These are phyloP conservation scores for Mycena capillaripes DNA, from an alignment of 768 basidiomycete genomes.

Conservation along the genomic window DNA sequence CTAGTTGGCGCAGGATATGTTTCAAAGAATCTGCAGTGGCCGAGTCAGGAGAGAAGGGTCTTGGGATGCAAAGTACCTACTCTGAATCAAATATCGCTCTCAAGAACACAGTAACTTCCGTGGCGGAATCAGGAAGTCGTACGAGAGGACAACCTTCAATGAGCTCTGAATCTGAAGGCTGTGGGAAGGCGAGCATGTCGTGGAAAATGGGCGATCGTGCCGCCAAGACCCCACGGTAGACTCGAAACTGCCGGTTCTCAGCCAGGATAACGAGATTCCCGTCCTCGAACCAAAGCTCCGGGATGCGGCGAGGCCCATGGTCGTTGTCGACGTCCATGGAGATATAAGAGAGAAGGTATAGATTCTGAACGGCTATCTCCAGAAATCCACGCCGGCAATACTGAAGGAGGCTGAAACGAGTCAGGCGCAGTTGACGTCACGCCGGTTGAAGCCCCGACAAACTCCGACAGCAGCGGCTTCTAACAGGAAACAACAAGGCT, in stretches of 20 bases:
- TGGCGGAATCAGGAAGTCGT: slow-evolving; percentile 17
- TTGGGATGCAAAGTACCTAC: not conserved
- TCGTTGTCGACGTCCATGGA: not conserved
- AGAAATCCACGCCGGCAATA: no score
- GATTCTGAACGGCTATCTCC: no score
- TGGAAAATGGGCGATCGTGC: slow-evolving; percentile 7
- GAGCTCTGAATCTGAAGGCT: slow-evolving; percentile 22
- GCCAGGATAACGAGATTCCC: slow-evolving; percentile 37
- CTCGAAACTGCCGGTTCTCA: slow-evolving; percentile 26
- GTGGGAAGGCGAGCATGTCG: slow-evolving; percentile 27
- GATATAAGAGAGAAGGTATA: no score
- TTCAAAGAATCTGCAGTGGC: slow-evolving; percentile 12
- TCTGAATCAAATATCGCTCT: slow-evolving; percentile 20
- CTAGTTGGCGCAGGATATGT: not conserved
- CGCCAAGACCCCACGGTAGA: slow-evolving; percentile 26
- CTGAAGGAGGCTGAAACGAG: no score
- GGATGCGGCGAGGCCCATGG: not conserved
- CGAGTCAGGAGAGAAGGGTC: no score
- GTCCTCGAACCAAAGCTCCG: slow-evolving; percentile 36
- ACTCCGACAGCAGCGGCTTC: no score
- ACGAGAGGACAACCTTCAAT: slow-evolving; percentile 38
- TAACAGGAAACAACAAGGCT: no score
- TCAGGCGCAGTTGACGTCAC: no score
- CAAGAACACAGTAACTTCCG: slow-evolving; percentile 22
- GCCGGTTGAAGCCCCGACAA: no score